phyloP scores from a whole-genome alignment of 345 rosid species.

The Linum lewisii region DNA sequence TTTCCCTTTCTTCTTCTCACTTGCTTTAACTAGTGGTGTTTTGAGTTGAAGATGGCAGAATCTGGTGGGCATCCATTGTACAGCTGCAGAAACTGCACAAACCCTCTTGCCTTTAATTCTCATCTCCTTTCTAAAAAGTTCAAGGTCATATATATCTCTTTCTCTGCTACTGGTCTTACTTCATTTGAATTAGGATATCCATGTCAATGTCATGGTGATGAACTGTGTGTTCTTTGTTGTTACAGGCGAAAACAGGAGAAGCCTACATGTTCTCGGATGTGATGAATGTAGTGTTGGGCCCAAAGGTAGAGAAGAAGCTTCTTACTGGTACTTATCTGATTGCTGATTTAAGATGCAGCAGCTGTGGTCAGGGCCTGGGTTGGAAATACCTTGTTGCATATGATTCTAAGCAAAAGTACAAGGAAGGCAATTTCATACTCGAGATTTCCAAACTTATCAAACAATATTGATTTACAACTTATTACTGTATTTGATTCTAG shows the following conservation, averaged over 20 bases:
- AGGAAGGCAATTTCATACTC: constrained; percentile 33
- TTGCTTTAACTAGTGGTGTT: no score
- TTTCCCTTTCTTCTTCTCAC: no score
- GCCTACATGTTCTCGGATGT: constrained; percentile 33
- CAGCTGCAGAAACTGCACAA: constrained; percentile 5
- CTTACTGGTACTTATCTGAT: constrained; percentile 21
- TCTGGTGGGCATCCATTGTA: constrained; percentile 3
- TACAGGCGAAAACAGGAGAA: constrained; percentile 31
- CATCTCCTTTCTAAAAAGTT: constrained; percentile 1
- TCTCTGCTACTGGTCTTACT: not conserved
- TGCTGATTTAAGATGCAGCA: constrained; percentile 27
- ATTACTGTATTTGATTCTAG: no score
- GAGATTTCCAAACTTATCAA: constrained; percentile 26
- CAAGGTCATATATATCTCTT: not conserved
- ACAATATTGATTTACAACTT: constrained; percentile 15
- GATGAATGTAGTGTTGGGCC: constrained; percentile 32
- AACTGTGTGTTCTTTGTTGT: no score
- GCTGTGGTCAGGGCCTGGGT: constrained; percentile 28
- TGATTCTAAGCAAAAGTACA: constrained; percentile 21
- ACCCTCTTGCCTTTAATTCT: constrained; percentile 5
- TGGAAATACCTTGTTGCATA: constrained; percentile 31
- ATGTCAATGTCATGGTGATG: no score
- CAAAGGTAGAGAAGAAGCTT: constrained; percentile 24
- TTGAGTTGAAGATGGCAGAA: no score
- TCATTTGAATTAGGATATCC: no score